phyloP scores from a whole-genome alignment of 78 protist genomes.

The Dictyostelium brefeldianum region DNA sequence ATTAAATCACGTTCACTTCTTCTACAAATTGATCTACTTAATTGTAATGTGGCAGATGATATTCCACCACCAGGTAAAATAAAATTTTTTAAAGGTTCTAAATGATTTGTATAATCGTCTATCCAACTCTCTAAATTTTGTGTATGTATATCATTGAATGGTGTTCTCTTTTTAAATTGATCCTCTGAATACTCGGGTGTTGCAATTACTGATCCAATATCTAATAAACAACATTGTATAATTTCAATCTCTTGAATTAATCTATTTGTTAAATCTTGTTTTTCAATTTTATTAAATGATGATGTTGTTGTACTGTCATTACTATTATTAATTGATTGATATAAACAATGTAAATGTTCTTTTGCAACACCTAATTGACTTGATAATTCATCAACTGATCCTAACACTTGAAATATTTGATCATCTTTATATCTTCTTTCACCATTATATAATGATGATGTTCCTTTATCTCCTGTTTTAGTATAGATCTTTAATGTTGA shows the following conservation, averaged over 20 bases:
- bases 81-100: conserved; percentile 90
- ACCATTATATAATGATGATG: conserved; percentile 86
- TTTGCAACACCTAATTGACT: conserved; percentile 55
- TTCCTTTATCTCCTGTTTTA: conserved; percentile 83
- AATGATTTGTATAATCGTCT: conserved; percentile 86
- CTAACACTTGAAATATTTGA: conserved; percentile 91
- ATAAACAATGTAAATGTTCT: background rate
- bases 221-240: conserved; percentile 87
- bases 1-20: conserved; percentile 63
- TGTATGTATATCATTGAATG: conserved; percentile 54
- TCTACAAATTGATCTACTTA: conserved; percentile 86
- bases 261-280: background rate
- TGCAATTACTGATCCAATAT: conserved; percentile 91
- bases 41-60: conserved; percentile 84
- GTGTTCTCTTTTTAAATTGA: conserved; percentile 16
- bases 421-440: conserved; percentile 90
- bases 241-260: background rate
- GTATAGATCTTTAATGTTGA: conserved; percentile 54
- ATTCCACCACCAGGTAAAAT: conserved; percentile 92
- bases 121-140: conserved; percentile 87
- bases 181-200: conserved; percentile 81
- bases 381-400: conserved; percentile 91
- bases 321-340: no score
- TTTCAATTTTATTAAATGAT: background rate
- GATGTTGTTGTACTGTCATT: background rate